Percentiles rank a stretch among this genome's conserved stretches.
These are phyloP conservation scores for Nadsonia starkeyi-henricii DNA, from an alignment of 1,139 yeast genomes.

Conservation along the genomic window DNA sequence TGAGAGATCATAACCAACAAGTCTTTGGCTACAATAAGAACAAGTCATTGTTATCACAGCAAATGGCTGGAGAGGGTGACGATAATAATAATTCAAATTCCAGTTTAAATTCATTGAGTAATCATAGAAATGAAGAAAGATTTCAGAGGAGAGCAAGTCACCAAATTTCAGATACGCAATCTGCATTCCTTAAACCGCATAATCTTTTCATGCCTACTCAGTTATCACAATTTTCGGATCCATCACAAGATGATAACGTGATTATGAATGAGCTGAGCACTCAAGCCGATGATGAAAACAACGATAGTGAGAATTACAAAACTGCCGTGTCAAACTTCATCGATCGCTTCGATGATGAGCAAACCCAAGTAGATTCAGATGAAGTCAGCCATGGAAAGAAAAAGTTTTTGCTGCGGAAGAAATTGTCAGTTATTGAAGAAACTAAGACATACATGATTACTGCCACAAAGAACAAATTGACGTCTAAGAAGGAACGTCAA, in stretches of 20 bases:
- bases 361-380: no score
- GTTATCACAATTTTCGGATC: constrained; percentile 10
- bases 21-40: no score
- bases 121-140: neutral
- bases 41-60: no score
- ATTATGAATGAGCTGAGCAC: neutral
- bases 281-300: neutral
- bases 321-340: no score
- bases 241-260: constrained; percentile 4
- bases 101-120: neutral
- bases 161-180: neutral
- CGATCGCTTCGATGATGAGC: no score
- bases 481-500: constrained; percentile 1
- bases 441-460: no score
- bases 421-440: no score
- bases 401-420: no score
- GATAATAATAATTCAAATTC: neutral
- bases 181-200: neutral
- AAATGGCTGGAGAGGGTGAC: neutral
- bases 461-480: no score
- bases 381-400: no score
- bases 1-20: no score
- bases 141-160: no score
- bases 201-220: constrained; percentile 8
- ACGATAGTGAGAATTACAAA: neutral